Evolutionary conservation across 2,329 filamentous ascomycete genomes (phyloP), one percentile per base, ranked within the genome.

Genomic region (Cadophora sp.): DNA sequence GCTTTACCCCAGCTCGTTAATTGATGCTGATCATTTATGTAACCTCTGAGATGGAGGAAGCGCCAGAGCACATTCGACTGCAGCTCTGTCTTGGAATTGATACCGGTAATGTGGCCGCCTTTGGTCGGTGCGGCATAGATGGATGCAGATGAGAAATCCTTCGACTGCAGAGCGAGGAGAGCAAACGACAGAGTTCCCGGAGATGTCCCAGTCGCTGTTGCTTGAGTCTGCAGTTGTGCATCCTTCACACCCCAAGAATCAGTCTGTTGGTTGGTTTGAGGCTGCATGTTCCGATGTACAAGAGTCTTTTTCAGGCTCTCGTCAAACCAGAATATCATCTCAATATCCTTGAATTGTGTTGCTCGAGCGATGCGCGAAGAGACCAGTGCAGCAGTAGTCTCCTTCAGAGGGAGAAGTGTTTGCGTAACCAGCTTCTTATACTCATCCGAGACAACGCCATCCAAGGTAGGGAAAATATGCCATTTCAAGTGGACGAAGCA

Each of bases 21-120:
- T 68, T 90, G 87, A 79, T 98, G 95, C 59, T 87, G 84, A 62
- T 89, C 85, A 73, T 96, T 88, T 58, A 97, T 85, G 76, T 97
- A 99, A 27, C 91, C 94, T 68, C 94, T 89, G 60, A 98, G 85
- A 77, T 97, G 93, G 26, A 99, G 85, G 80, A 97, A 96, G 65
- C 94, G 89, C 91, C 93, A 97, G 68, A 95, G 86, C 7, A 91
- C 88, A 74, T 97, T 92, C 22, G 87, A 87, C 8, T 85, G 80
- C 65, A 93, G 82, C 75, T 96, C 92, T 19, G 91, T 85, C 71
- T 91, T 87, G n/a, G 90, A 87, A 68, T 85, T 87, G 8, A 81
- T 71, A 37, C 58, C 64, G 11, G 56, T 61, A 6, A 61, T 31
- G 19, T 66, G 55, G 6, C 69, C 62, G 6, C 69, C 62, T 50